phyloP scores from a whole-genome alignment of 192 early-diverging fungal genomes.

The Linnemannia zychae region DNA sequence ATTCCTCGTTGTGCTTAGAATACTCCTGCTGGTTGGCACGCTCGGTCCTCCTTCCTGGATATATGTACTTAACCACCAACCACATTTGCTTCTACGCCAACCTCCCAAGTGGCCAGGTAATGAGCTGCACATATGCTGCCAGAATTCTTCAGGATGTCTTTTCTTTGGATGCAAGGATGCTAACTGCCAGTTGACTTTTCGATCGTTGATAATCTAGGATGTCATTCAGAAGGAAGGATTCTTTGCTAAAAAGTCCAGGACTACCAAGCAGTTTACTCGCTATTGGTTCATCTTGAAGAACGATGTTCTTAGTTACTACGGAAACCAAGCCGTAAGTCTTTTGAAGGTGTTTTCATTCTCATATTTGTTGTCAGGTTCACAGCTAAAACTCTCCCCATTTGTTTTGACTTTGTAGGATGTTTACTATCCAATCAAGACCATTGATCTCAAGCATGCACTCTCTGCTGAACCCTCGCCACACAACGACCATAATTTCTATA shows the following conservation, averaged over 20 bases:
- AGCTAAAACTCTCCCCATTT: neutral
- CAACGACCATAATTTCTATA: constrained; percentile 57
- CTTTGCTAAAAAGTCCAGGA: constrained; percentile 59
- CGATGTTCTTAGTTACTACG: constrained; percentile 69
- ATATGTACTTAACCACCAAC: constrained; percentile 71
- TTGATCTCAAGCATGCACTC: constrained; percentile 73
- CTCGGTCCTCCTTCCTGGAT: constrained; percentile 73
- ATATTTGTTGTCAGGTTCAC: neutral
- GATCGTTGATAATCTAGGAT: constrained; percentile 45
- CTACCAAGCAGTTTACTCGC: constrained; percentile 58
- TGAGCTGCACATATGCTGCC: neutral
- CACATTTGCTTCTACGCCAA: constrained; percentile 79
- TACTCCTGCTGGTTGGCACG: constrained; percentile 76
- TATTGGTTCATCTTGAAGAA: constrained; percentile 75
- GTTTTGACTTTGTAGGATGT: constrained; percentile 49
- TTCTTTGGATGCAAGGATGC: neutral
- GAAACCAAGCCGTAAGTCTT: constrained; percentile 60
- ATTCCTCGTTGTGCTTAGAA: constrained; percentile 55
- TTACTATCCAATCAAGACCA: constrained; percentile 70
- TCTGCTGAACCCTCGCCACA: constrained; percentile 61
- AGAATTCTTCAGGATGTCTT: neutral
- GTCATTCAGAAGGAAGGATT: constrained; percentile 66
- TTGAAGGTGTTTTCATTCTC: neutral
- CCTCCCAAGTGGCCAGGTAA: constrained; percentile 65
- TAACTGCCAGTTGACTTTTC: neutral